Evolutionary conservation across 768 basidiomycete genomes (phyloP).

Genomic region (Boletus pseudopeckii): DNA sequence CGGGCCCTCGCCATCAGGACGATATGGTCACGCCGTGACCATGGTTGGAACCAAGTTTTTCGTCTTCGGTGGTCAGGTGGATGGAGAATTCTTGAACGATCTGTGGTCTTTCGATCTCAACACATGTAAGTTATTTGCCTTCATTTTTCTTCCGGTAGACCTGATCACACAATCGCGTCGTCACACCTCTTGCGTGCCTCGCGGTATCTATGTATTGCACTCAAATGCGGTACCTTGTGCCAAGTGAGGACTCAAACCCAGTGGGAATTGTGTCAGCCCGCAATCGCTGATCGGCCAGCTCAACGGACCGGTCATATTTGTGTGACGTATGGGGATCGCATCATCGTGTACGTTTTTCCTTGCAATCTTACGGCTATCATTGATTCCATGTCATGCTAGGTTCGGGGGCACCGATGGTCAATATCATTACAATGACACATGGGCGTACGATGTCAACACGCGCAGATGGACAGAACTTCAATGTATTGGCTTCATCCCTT

Average conservation of each 20-base stretch:
- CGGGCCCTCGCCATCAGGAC: constrained; percentile 75
- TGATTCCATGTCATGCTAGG: constrained; percentile 39
- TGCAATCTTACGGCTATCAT: constrained; percentile 15
- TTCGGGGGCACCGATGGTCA: constrained; percentile 99
- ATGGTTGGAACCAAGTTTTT: constrained; percentile 92
- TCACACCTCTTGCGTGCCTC: background rate
- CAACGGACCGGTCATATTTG: constrained; percentile 91
- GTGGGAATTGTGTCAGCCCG: constrained; percentile 79
- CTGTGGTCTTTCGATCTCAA: constrained; percentile 96
- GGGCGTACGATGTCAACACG: constrained; percentile 84
- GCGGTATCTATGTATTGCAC: background rate
- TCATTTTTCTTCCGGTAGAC: background rate
- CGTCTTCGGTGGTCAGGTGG: constrained; percentile 95
- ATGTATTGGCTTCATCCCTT: constrained; percentile 96
- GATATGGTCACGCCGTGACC: constrained; percentile 94
- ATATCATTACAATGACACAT: constrained; percentile 99
- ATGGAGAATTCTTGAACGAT: constrained; percentile 92
- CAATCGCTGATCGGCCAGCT: constrained; percentile 61
- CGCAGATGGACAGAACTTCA: constrained; percentile 86
- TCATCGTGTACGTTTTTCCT: constrained; percentile 65
- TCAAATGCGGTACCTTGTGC: constrained; percentile 2
- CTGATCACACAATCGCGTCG: background rate
- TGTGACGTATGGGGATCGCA: constrained; percentile 75
- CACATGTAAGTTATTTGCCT: constrained; percentile 58
- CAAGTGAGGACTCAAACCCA: constrained; percentile 72